phyloP scores from a whole-genome alignment of 768 basidiomycete species.

The Serendipita sp. region DNA sequence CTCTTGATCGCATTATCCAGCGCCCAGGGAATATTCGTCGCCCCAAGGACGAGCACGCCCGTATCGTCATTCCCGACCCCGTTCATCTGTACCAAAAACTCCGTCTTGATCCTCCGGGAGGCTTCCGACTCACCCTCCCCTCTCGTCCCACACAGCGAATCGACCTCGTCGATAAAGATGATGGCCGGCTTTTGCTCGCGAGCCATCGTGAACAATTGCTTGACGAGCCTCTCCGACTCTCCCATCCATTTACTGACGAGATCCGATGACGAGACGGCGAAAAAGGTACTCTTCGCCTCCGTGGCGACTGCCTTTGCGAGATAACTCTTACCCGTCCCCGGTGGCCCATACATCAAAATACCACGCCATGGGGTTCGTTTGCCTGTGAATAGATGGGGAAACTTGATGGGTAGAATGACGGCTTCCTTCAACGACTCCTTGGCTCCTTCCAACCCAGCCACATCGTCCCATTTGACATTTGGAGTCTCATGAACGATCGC shows the following conservation, averaged over 20 bases:
- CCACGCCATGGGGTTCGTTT: slow-evolving; percentile 97
- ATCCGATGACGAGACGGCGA: slow-evolving; percentile 87
- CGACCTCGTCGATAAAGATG: slow-evolving; percentile 98
- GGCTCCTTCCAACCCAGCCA: slow-evolving; percentile 87
- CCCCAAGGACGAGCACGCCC: slow-evolving; percentile 88
- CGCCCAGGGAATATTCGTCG: slow-evolving; percentile 98
- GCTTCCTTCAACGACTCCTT: slow-evolving; percentile 96
- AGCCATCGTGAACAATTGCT: slow-evolving; percentile 91
- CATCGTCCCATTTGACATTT: slow-evolving; percentile 96
- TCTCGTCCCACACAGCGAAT: slow-evolving; percentile 85
- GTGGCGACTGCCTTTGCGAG: slow-evolving; percentile 98
- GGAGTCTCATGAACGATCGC: slow-evolving; percentile 89
- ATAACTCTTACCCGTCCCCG: slow-evolving; percentile 93
- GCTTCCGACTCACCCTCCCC: slow-evolving; percentile 97
- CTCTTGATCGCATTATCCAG: slow-evolving; percentile 95
- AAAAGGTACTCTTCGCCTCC: slow-evolving; percentile 98
- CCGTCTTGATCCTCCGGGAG: slow-evolving; percentile 92
- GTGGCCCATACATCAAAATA: slow-evolving; percentile 91
- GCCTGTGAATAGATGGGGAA: slow-evolving; percentile 95
- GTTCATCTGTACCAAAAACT: slow-evolving; percentile 96
- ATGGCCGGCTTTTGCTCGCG: slow-evolving; percentile 93
- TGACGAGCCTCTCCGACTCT: slow-evolving; percentile 92
- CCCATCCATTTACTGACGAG: slow-evolving; percentile 99
- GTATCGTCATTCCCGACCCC: slow-evolving; percentile 97
- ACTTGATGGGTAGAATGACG: slow-evolving; percentile 98